These are phyloP conservation scores for Cajanus cajan DNA, from an alignment of 306 rosid species.

Conservation along the genomic window DNA sequence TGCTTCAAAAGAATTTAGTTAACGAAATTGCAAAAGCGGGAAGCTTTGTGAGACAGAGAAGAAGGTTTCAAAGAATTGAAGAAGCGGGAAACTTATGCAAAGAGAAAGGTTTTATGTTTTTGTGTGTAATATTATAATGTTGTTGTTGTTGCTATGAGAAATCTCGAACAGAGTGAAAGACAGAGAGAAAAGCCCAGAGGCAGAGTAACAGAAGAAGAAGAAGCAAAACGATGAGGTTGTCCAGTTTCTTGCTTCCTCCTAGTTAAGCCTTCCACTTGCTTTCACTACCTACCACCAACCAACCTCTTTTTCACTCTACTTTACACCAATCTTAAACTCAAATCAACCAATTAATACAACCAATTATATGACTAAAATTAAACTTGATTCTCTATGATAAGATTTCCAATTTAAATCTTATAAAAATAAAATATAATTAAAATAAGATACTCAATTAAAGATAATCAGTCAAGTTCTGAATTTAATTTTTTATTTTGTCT, in stretches of 20 bases:
- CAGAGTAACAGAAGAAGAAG: constrained; percentile 43
- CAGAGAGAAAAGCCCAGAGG: constrained; percentile 37
- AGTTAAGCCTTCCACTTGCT: constrained; percentile 41
- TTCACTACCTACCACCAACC: constrained; percentile 25
- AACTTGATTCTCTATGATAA: too few relatives aligned
- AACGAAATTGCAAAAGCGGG: constrained; percentile 19
- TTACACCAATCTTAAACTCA: neutral
- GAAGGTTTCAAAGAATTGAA: constrained; percentile 30
- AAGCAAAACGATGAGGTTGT: constrained; percentile 73
- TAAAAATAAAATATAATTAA: too few relatives aligned
- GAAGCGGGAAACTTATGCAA: constrained; percentile 72
- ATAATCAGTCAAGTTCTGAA: too few relatives aligned
- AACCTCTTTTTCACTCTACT: constrained; percentile 18
- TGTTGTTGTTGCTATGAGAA: neutral
- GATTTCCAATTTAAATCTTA: too few relatives aligned
- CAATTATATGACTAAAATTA: too few relatives aligned
- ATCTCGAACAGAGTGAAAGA: constrained; percentile 65
- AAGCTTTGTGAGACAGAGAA: constrained; percentile 26
- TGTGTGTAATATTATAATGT: neutral
- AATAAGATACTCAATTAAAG: too few relatives aligned
- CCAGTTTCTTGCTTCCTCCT: constrained; percentile 50
- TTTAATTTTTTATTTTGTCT: too few relatives aligned
- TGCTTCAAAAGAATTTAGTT: constrained; percentile 23
- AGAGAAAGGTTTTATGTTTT: constrained; percentile 17
- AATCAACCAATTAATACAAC: neutral